Conservation (phyloP, 2,329 filamentous ascomycete genomes). For the Colletotrichum sp. region DNA sequence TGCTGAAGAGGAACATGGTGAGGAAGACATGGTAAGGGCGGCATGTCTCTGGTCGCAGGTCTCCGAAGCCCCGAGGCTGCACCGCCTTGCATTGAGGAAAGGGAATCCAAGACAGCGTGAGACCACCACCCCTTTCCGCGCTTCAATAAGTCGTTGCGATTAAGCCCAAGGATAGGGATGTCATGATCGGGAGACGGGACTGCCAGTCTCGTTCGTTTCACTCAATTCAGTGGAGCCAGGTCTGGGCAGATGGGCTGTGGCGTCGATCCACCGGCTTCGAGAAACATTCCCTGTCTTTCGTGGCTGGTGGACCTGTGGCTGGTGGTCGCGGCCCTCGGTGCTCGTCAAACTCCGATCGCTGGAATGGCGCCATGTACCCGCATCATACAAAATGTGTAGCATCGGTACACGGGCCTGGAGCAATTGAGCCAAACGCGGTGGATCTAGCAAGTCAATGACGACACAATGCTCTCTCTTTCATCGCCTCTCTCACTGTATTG, state of each 20-base stretch:
- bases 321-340: constrained; percentile 1
- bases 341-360: constrained; percentile 12
- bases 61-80: constrained; percentile 6
- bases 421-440: background rate
- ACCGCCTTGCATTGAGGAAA: background rate
- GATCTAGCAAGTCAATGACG: constrained; percentile 19
- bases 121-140: background rate
- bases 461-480: background rate
- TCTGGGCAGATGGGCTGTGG: background rate
- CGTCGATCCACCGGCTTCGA: background rate
- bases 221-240: background rate
- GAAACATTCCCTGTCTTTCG: background rate
- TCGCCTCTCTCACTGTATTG: background rate
- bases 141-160: background rate
- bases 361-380: background rate
- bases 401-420: background rate
- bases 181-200: background rate
- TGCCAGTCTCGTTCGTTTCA: constrained; percentile 12
- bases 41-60: background rate
- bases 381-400: background rate
- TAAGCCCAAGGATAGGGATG: constrained; percentile 5
- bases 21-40: background rate
- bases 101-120: constrained; percentile 4
- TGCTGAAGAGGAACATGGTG: background rate
- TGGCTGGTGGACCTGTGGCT: background rate